phyloP scores from a whole-genome alignment of 176 grass and related monocot genomes.

The Ananas comosus region DNA sequence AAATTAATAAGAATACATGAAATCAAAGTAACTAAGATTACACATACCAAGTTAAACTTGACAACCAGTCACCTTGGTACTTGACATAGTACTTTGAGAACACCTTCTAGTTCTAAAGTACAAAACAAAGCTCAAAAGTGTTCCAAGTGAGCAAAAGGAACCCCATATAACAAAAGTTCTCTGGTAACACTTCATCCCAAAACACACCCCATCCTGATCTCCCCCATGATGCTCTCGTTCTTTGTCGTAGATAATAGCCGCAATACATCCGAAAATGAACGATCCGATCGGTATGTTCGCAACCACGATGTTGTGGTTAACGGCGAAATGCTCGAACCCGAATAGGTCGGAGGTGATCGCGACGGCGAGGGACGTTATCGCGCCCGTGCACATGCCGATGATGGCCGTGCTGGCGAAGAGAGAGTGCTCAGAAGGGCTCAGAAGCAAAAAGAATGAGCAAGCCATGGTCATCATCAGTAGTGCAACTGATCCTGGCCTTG shows the following conservation, averaged over 20 bases:
- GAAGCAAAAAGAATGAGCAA: conserved; percentile 14
- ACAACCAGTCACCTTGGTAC: too few species aligned
- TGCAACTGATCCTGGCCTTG: conserved; percentile 6
- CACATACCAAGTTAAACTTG: too few species aligned
- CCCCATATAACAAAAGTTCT: conserved; percentile 8
- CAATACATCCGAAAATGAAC: conserved; percentile 8
- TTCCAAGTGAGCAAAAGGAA: conserved; percentile 1
- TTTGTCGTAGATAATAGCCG: not conserved
- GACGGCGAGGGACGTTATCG: conserved; percentile 13
- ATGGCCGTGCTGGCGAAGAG: too few species aligned
- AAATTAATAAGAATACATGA: too few species aligned
- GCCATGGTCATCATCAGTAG: conserved; percentile 10
- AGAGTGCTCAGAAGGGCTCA: not conserved
- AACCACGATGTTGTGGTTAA: conserved; percentile 9
- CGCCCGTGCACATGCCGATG: not conserved
- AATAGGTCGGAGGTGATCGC: conserved; percentile 13
- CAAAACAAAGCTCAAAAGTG: conserved; percentile 10
- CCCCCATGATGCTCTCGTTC: not conserved
- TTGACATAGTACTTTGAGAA: not conserved
- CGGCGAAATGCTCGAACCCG: conserved; percentile 10
- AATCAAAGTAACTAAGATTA: too few species aligned
- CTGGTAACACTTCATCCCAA: not conserved
- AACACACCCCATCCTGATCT: not conserved
- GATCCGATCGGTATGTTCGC: conserved; percentile 2
- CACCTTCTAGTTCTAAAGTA: conserved; percentile 18